These are phyloP conservation scores for Trichoderma lentiforme DNA, from an alignment of 2,329 filamentous ascomycete species.

Conservation along the genomic window DNA sequence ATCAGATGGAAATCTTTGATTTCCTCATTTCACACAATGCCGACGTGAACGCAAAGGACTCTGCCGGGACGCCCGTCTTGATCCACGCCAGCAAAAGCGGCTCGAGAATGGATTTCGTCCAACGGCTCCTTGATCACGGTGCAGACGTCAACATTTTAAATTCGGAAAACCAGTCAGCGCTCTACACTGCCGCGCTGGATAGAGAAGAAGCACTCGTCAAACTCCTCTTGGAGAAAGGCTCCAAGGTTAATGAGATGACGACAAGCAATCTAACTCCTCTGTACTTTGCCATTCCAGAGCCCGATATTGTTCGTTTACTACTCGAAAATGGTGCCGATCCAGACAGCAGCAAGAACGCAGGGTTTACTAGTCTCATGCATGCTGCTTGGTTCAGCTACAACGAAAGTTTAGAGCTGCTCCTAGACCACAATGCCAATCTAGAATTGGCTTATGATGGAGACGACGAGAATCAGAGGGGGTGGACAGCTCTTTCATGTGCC, in stretches of 20 bases:
- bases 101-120: neutral
- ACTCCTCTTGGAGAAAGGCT: conserved; percentile 19
- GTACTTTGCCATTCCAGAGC: conserved; percentile 4
- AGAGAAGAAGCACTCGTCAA: conserved; percentile 12
- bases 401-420: conserved; percentile 2
- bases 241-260: conserved; percentile 20
- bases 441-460: conserved; percentile 9
- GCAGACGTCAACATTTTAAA: conserved; percentile 11
- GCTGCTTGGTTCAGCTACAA: conserved; percentile 13
- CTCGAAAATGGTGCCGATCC: conserved; percentile 18
- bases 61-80: neutral
- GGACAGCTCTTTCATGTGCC: conserved; percentile 17
- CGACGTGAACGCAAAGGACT: conserved; percentile 15
- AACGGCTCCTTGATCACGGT: conserved; percentile 17
- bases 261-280: neutral
- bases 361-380: conserved; percentile 15
- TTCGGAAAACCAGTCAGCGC: neutral
- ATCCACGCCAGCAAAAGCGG: neutral
- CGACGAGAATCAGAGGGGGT: conserved; percentile 1
- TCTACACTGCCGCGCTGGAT: neutral
- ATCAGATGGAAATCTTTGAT: conserved; percentile 13
- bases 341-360: neutral
- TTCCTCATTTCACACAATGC: conserved; percentile 15
- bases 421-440: conserved; percentile 5
- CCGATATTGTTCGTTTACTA: neutral